Conservation (phyloP, 345 rosid species). For the Eucalyptus sp. region DNA sequence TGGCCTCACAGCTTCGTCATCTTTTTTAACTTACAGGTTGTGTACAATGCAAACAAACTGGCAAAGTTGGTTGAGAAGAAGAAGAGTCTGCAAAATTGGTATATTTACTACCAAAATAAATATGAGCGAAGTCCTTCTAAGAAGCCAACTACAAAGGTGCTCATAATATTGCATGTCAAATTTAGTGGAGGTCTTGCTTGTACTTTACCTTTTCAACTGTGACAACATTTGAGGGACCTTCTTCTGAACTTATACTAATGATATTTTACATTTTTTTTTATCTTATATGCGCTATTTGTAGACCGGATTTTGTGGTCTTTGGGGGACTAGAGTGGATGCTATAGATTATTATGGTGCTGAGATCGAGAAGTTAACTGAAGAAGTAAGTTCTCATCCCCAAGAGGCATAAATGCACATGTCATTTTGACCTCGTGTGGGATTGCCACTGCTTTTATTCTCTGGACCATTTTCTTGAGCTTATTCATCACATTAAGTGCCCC, state of each 20-base stretch:
- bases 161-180: background rate
- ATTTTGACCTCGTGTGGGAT: background rate
- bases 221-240: background rate
- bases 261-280: background rate
- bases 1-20: background rate
- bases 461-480: background rate
- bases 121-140: slow-evolving; percentile 43
- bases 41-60: slow-evolving; percentile 77
- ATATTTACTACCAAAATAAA: slow-evolving; percentile 63
- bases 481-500: background rate
- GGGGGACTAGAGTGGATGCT: slow-evolving; percentile 78
- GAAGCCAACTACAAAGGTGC: slow-evolving; percentile 71
- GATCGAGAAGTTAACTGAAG: slow-evolving; percentile 37
- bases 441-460: background rate
- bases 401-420: background rate
- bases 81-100: slow-evolving; percentile 65
- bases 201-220: background rate
- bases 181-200: background rate
- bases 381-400: slow-evolving; percentile 28
- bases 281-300: slow-evolving; percentile 8
- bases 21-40: slow-evolving; percentile 29
- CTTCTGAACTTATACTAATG: background rate
- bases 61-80: slow-evolving; percentile 59
- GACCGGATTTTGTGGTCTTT: slow-evolving; percentile 76
- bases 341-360: slow-evolving; percentile 53